Evolutionary conservation across 78 protist species (phyloP).

Genomic region (Tieghemostelium lacteum): DNA sequence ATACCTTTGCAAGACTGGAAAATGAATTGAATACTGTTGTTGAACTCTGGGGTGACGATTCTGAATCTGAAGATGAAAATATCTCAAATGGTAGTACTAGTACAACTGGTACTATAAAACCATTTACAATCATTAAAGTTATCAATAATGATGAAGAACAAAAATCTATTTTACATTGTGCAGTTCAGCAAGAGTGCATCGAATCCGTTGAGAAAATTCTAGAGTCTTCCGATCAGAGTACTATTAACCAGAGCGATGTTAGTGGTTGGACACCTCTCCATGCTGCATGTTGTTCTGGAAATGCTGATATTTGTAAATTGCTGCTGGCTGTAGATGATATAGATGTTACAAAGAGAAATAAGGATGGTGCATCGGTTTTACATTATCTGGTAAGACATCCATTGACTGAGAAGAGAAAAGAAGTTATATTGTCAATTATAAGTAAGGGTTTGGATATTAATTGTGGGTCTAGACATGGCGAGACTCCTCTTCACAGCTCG

Average conservation of each 20-base stretch:
- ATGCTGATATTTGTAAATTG: constrained; percentile 53
- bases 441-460: constrained; percentile 39
- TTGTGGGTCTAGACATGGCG: constrained; percentile 35
- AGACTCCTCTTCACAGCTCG: constrained; percentile 71
- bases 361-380: constrained; percentile 58
- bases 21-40: constrained; percentile 77
- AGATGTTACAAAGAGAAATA: constrained; percentile 45
- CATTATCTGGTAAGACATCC: constrained; percentile 71
- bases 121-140: constrained; percentile 4
- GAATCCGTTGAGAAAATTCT: constrained; percentile 33
- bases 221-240: background rate
- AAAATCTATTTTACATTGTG: constrained; percentile 14
- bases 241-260: constrained; percentile 26
- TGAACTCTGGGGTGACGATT: constrained; percentile 51
- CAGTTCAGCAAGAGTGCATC: constrained; percentile 8
- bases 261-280: constrained; percentile 76
- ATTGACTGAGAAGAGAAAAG: constrained; percentile 64
- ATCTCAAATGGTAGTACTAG: background rate
- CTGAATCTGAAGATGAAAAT: background rate
- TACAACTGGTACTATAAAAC: background rate
- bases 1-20: constrained; percentile 64
- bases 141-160: constrained; percentile 38
- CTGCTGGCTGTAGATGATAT: constrained; percentile 7
- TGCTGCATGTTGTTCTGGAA: constrained; percentile 36
- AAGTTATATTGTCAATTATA: constrained; percentile 9